Evolutionary conservation across 495 filamentous ascomycete genomes (phyloP).

Genomic region (Astrothelium macrocarpum): DNA sequence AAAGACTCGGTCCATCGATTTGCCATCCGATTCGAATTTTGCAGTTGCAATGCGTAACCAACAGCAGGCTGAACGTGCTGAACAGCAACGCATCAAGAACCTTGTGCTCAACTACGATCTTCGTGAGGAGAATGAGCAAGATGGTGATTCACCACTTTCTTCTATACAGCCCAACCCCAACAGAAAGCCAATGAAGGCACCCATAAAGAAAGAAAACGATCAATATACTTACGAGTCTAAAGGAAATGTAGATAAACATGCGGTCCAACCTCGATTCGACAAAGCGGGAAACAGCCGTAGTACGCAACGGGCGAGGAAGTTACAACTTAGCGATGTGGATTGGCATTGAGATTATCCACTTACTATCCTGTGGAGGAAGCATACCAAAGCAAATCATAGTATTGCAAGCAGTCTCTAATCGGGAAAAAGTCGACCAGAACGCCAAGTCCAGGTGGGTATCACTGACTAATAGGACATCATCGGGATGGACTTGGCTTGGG

Average conservation of each 20-base stretch:
- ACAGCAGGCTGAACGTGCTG: constrained; percentile 87
- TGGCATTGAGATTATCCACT: constrained; percentile 59
- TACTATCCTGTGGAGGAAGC: too few species aligned
- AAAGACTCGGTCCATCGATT: constrained; percentile 87
- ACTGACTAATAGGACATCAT: too few species aligned
- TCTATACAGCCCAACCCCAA: constrained; percentile 25
- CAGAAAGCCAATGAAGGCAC: constrained; percentile 7
- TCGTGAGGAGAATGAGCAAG: constrained; percentile 60
- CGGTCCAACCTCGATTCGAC: constrained; percentile 39
- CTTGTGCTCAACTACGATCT: constrained; percentile 94
- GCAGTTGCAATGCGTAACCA: constrained; percentile 92
- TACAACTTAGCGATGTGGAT: constrained; percentile 93
- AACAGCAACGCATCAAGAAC: constrained; percentile 96
- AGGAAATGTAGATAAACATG: constrained; percentile 23
- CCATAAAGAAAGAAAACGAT: constrained; percentile 11
- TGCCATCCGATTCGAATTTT: constrained; percentile 90
- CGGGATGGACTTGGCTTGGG: too few species aligned
- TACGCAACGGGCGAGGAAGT: constrained; percentile 76
- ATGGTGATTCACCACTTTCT: constrained; percentile 56
- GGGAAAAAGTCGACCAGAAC: too few species aligned
- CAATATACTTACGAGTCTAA: constrained; percentile 21
- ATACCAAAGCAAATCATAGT: too few species aligned
- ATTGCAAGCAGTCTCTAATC: too few species aligned
- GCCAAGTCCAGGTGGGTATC: too few species aligned
- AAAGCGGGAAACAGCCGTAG: constrained; percentile 61